Base-by-base conservation (phyloP, 2,329 filamentous ascomycete species). In the Aphanocladium album region DNA sequence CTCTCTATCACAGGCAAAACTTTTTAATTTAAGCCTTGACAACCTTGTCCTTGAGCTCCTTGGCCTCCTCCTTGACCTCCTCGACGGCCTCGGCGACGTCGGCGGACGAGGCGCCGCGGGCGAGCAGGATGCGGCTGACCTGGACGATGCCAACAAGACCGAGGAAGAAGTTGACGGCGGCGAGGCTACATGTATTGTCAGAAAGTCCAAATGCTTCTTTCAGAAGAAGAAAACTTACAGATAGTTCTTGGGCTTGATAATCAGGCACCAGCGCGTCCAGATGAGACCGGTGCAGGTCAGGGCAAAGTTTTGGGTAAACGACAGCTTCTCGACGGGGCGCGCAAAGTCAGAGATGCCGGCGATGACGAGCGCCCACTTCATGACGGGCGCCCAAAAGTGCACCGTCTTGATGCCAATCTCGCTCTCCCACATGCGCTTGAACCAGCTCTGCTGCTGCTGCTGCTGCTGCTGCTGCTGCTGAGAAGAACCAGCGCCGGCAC, bases 261-360 rank as follows among this genome's bases (percentile, higher is more conserved):
- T 89, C 73, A 98, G 83, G 83, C 95, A 99, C 95, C 95, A 99
- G 67, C 95, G 86, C 50, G 95, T 99, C 95, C 95, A 99, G 83
- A 99, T 99, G 66, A 89, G 78, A 67, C 95, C 95, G 11, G 95
- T 99, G 69, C 87, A 87, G 72, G 91, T 95, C 68, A 99, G 84
- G 62, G 95, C 93, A 55, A 82, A 81, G 80, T 98, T 99, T 79
- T 97, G 93, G 33, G 90, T 95, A 64, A 97, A 80, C 45, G 93
- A 97, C 67, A 99, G 90, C 76, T 92, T 91, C 76, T 96, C 90
- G 64, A 90, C 91, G 35, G 95, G 95, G 68, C 95, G 92, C 64
- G 88, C 83, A 74, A 99, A 90, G 80, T 99, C 95, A 69, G 91
- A 88, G 73, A 96, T 84, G 72, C 95, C 95, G 67, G 95, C 91